Conservation (phyloP, 164 flowering plant species). For the Tetrastigma voinierianum region DNA sequence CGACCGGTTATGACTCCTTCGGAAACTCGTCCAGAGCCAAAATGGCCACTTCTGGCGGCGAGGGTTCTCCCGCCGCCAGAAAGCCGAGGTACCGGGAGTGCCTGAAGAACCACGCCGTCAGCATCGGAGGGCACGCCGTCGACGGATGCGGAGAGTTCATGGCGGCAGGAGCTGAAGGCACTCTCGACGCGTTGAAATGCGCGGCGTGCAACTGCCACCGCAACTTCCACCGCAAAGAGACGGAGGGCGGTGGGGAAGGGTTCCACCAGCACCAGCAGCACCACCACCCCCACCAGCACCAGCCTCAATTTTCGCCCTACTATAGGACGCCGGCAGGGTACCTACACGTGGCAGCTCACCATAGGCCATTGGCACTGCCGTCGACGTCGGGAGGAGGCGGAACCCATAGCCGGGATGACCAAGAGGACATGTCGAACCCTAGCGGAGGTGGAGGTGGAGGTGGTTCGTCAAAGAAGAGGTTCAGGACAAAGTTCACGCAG, state of each 20-base stretch:
- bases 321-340: constrained; percentile 45
- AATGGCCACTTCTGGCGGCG: constrained; percentile 9
- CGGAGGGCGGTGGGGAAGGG: constrained; percentile 13
- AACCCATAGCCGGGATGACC: constrained; percentile 32
- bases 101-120: constrained; percentile 71
- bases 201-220: constrained; percentile 81
- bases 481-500: constrained; percentile 49
- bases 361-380: constrained; percentile 50
- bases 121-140: constrained; percentile 59
- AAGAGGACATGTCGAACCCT: constrained; percentile 41
- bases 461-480: constrained; percentile 36
- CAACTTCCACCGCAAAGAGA: constrained; percentile 68
- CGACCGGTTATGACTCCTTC: constrained; percentile 22
- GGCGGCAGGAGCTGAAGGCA: constrained; percentile 56
- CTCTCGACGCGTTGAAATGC: constrained; percentile 62
- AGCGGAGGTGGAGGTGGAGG: constrained; percentile 16
- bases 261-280: constrained; percentile 9
- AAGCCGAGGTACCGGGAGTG: constrained; percentile 55
- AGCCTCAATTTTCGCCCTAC: constrained; percentile 31
- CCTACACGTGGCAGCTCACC: constrained; percentile 39
- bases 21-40: constrained; percentile 17
- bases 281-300: constrained; percentile 15
- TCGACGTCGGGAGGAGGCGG: constrained; percentile 53
- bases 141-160: constrained; percentile 84
- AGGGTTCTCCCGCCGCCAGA: background rate